Base-by-base conservation (phyloP, 1,284 basidiomycete species). In the Clitocybe nebularis region DNA sequence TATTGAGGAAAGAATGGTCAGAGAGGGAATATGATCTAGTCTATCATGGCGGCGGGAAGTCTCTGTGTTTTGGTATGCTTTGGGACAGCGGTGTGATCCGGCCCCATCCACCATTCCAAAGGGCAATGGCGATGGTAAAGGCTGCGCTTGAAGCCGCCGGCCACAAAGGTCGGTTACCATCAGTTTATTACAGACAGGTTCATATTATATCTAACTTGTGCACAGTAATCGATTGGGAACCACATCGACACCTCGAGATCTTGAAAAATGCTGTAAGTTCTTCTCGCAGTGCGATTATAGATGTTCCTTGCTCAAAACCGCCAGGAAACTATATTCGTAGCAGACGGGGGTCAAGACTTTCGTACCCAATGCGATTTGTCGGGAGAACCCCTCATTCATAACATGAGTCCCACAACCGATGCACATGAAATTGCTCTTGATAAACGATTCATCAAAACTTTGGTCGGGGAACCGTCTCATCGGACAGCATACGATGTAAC, bases 1-100 rank as follows among this genome's bases (percentile, higher is more conserved):
- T 74, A 5, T 56, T 81, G 4, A 71, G 76, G 21, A 84, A 87
- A 51, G 71, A 72, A 3, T 89, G 83, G 85, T 67, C 72, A 23
- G 72, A 83, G 45, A 64, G 72, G 0, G 74, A 71, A 25, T 83
- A 87, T 54, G 58, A 62, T 13, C 67, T 87, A 2, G 59, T 59
- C 19, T 78, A 84, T 46, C 80, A 66, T 77, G 61, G 62, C 59
- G 49, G 66, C 64, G 55, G 72, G 61, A 54, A 62, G 44, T 56
- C 62, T 43, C 64, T 88, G 8, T 79, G 78, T 44, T 82, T 86
- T 48, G 79, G 72, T 3, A 68, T 88, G 40, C 71, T 84, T 61
- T 77, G 75, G 73, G 66, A 70, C 47, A 67, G 71, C 45, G 66
- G 63, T 2, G 61, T 69, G 7, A 63, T 69, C 3, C 64, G 63